Base-by-base conservation (phyloP, 2,329 filamentous ascomycete genomes). In the Xylaria sp. region DNA sequence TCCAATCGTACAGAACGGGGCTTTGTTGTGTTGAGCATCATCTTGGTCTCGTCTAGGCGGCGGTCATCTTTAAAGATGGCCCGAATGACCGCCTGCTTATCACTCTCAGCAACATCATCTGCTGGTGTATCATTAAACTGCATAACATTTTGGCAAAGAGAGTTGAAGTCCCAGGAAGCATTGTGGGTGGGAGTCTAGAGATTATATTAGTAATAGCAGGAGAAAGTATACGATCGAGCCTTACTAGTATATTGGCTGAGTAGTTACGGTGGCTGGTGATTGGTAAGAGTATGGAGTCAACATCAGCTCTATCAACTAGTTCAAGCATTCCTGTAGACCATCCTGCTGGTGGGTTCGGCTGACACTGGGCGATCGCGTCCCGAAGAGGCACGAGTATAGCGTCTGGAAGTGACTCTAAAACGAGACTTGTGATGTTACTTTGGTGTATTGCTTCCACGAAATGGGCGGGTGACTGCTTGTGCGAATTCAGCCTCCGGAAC, bases 1-100 rank as follows among this genome's bases (percentile, higher is more conserved):
- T 91, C 86, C 70, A 95, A 91, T 61, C 92, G 91, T n/a, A 95
- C 90, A 12, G 93, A 84, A 51, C 95, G 90, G 15, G 93, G 86
- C 76, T 92, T 93, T 62, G 92, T 90, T 33, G 96, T 96, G 66
- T 96, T 94, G n/a, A 99, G 85, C 64, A 99, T 85, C 62, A 88
- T 89, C 64, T 91, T 90, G 0, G 94, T 96, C 82, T 99, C 96
- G 70, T 94, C 90, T 64, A 97, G 90, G 43, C 96, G 91, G 68
- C 94, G 90, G 76, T 99, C 96, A 73, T 98, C 94, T 68, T 90
- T 91, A 85, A 98, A 99, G 33, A 99, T 91, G 9, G 96, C 85
- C 61, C 91, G 90, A 36, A 96, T 97, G 8, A 98, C 90, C 10
- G 91, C 87, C 79, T 95, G 90, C 33, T 94, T 89, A 76, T 97